Conservation (phyloP, 352 stramenopile genomes). For the Pythium scleroteichum region DNA sequence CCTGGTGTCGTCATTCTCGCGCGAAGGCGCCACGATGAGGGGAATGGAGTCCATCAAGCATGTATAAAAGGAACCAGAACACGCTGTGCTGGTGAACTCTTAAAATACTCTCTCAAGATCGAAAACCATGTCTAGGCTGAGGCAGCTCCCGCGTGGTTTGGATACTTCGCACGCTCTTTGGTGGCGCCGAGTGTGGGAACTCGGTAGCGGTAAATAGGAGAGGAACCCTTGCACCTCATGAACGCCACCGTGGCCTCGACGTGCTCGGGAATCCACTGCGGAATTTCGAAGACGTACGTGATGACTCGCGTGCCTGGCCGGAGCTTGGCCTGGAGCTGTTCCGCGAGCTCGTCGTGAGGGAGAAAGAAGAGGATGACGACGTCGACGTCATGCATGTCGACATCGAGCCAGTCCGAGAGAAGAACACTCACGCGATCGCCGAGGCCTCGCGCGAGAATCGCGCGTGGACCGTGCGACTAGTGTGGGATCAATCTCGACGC, state of each 20-base stretch:
- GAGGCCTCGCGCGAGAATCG: constrained; percentile 16
- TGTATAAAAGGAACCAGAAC: too few species aligned
- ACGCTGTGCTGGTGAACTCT: too few species aligned
- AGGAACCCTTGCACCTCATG: constrained; percentile 54
- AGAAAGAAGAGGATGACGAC: constrained; percentile 70
- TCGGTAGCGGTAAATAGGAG: constrained; percentile 48
- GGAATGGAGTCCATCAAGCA: too few species aligned
- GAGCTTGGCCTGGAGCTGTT: constrained; percentile 37
- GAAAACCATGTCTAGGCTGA: too few species aligned
- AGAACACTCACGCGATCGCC: constrained; percentile 37
- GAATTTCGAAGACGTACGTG: constrained; percentile 74
- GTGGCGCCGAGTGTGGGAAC: constrained; percentile 24
- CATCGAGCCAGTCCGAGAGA: constrained; percentile 51
- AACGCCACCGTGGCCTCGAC: constrained; percentile 53
- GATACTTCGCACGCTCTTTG: neutral
- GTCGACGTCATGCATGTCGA: constrained; percentile 48
- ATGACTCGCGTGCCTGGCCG: constrained; percentile 45
- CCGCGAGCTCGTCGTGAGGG: constrained; percentile 48
- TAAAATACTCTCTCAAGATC: too few species aligned
- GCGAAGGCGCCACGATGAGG: neutral
- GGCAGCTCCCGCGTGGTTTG: neutral
- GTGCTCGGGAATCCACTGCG: constrained; percentile 45
- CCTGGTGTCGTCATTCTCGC: constrained; percentile 41
- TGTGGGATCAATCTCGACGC: constrained; percentile 58
- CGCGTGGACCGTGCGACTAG: constrained; percentile 48